Evolutionary conservation across 495 filamentous ascomycete species (phyloP), one percentile per base, ranked within the genome.

Genomic region (Copromyces sp.): DNA sequence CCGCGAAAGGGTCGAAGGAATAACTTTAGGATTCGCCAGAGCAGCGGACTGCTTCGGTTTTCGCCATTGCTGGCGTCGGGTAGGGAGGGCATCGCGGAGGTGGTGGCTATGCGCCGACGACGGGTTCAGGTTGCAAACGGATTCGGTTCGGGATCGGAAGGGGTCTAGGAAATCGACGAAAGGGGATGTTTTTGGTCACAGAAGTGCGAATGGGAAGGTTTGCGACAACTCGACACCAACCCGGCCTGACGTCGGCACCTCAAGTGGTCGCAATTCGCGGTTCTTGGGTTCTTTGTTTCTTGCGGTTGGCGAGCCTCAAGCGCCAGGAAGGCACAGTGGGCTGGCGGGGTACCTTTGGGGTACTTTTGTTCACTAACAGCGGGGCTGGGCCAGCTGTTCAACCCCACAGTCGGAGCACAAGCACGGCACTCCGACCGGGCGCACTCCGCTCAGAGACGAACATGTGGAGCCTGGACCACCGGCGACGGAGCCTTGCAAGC

Each of bases 1-100:
- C 79, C 74, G 40, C 71, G 39, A 39, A 75, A 73, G 14, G 73
- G 59, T 35, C 69, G 68, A 0, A 59, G 29, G 12, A 72, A 35
- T 29, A 65, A 9, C 37, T 65, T 65, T 14, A 65, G 12, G 53
- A 65, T 35, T 12, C 53, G 53, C 53, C 53, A 65, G 0, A 65
- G 53, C 53, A 65, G 53, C 53, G 14, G 53, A 8, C 29, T 65
- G 53, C 53, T 65, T 65, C 53, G 12, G 53, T 3, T 65, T 17
- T 24, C 53, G 53, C 53, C 53, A 65, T 35, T 35, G 53, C 53
- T 65, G 53, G 53, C 29, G 2, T 65, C 53, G 53, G 53, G 53
- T 5, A 65, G 32, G 24, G 53, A 17, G 32, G 53, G 53, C 53
- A 65, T 65, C 29, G 53, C 53, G 53, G 0, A 9, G 29, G 12